Conservation (phyloP, 768 basidiomycete genomes). For the Lactarius sp. region DNA sequence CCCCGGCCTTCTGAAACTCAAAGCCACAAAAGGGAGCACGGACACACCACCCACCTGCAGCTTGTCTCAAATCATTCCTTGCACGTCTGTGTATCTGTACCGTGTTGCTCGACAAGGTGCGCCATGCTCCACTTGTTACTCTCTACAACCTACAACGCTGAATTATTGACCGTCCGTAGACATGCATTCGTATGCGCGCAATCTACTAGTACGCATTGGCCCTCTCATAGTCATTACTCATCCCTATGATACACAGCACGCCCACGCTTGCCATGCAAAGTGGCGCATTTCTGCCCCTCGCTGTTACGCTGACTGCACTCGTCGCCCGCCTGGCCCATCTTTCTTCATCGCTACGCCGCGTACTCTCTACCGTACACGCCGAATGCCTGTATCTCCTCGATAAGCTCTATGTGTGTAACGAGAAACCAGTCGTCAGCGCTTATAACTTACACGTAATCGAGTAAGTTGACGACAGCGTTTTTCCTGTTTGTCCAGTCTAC, state of each 20-base stretch:
- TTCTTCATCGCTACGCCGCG: conserved; percentile 2
- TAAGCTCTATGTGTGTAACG: conserved; percentile 15
- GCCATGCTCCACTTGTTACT: conserved; percentile 8
- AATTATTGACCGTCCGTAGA: conserved; percentile 33
- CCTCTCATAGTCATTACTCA: background rate
- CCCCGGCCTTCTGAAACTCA: conserved; percentile 33
- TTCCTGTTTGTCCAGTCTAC: background rate
- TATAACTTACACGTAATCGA: too few species aligned
- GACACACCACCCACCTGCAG: conserved; percentile 50
- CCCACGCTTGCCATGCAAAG: conserved; percentile 62
- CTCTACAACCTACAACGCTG: conserved; percentile 1
- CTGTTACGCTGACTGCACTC: conserved; percentile 58
- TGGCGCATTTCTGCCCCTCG: conserved; percentile 66
- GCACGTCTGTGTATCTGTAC: conserved; percentile 37
- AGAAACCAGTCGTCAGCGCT: background rate
- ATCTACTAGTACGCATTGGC: conserved; percentile 45
- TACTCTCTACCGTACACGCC: conserved; percentile 1
- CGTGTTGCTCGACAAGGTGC: conserved; percentile 46
- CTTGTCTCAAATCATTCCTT: conserved; percentile 34
- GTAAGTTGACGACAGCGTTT: background rate
- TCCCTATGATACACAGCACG: conserved; percentile 38
- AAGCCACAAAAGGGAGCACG: conserved; percentile 57
- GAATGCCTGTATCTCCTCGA: conserved; percentile 10
- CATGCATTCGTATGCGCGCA: conserved; percentile 40
- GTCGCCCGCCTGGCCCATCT: conserved; percentile 46